phyloP scores from a whole-genome alignment of 2,329 filamentous ascomycete species.

The Calonectria montana region DNA sequence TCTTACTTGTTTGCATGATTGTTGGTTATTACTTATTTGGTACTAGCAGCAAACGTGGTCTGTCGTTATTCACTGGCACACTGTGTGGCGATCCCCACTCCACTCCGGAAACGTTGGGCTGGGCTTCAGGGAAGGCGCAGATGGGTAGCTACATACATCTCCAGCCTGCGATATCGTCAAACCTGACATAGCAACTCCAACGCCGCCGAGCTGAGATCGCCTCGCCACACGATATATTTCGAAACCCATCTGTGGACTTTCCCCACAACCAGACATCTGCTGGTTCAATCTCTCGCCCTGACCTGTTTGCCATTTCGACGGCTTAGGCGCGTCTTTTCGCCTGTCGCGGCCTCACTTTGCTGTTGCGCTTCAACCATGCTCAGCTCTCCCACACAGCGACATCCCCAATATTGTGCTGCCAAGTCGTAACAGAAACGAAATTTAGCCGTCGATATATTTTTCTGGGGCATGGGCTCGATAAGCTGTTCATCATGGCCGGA shows the following conservation, averaged over 20 bases:
- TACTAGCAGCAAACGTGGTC: conserved; percentile 23
- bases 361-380: conserved; percentile 45
- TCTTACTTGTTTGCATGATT: conserved; percentile 2
- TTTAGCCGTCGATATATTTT: conserved; percentile 8
- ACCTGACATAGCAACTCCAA: conserved; percentile 35
- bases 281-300: conserved; percentile 1
- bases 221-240: background rate
- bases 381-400: conserved; percentile 45
- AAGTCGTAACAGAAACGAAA: conserved; percentile 45
- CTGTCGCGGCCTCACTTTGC: conserved; percentile 37
- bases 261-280: background rate
- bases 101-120: conserved; percentile 27
- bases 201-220: conserved; percentile 10
- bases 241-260: background rate
- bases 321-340: conserved; percentile 44
- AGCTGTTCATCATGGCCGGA: conserved; percentile 74
- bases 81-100: conserved; percentile 17
- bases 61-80: conserved; percentile 22
- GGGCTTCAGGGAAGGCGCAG: conserved; percentile 28
- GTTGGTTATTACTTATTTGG: background rate
- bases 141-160: conserved; percentile 30
- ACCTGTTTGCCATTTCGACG: conserved; percentile 32
- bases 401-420: conserved; percentile 43
- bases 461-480: conserved; percentile 45
- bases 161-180: conserved; percentile 37